A percentile compares a stretch with the other conserved stretches of the same genome.
Conservation (phyloP, 1,139 yeast species). For the Yamadazyma aaseri region DNA sequence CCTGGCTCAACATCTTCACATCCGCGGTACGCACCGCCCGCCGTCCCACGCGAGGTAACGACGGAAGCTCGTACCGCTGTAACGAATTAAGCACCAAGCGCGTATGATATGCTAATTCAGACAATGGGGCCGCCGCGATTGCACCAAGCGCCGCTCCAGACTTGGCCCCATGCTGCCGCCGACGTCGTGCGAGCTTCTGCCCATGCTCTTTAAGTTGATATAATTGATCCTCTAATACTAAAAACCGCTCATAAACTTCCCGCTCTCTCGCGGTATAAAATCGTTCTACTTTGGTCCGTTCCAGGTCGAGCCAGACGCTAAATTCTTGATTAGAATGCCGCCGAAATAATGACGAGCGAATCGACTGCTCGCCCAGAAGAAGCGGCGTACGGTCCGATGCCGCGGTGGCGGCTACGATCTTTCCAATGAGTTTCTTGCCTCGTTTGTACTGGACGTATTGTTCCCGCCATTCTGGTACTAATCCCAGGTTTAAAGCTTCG, state of each 20-base stretch:
- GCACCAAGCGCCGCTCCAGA: conserved; percentile 10
- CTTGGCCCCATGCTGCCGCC: conserved; percentile 9
- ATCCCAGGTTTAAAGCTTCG: conserved; percentile 54
- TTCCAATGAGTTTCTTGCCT: conserved; percentile 41
- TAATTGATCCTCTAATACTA: conserved; percentile 66
- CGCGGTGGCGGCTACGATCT: conserved; percentile 9
- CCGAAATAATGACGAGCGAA: conserved; percentile 2
- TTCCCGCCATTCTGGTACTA: conserved; percentile 85
- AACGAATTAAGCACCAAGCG: conserved; percentile 32
- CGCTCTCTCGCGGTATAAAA: conserved; percentile 63
- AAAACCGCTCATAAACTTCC: conserved; percentile 58
- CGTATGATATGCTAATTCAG: conserved; percentile 33
- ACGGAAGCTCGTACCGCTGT: conserved; percentile 53
- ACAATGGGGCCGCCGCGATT: conserved; percentile 16
- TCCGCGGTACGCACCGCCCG: background rate
- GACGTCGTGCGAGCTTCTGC: conserved; percentile 14
- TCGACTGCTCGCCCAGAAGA: background rate
- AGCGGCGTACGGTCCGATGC: conserved; percentile 3
- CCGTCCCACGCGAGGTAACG: conserved; percentile 38
- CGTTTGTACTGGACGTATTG: conserved; percentile 76
- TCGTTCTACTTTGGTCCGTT: conserved; percentile 56
- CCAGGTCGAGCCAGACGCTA: conserved; percentile 29
- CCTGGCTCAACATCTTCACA: conserved; percentile 1
- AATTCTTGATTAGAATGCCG: background rate
- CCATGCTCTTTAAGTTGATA: conserved; percentile 61